These are phyloP conservation scores for Pichia norvegensis DNA, from an alignment of 1,139 yeast genomes.

Conservation along the genomic window DNA sequence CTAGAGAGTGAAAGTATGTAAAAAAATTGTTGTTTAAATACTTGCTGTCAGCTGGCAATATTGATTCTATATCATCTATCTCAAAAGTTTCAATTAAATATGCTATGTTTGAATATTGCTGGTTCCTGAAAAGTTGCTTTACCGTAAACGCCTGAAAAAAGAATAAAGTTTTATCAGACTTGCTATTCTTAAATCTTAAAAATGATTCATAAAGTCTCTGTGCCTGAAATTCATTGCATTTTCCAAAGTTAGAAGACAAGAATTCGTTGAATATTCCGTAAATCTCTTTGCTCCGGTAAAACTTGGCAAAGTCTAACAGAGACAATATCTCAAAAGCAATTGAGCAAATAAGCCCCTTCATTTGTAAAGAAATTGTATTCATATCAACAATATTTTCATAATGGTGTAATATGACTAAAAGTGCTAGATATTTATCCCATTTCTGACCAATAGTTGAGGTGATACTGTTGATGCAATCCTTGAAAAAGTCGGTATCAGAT, in stretches of 20 bases:
- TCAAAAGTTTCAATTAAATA: slow-evolving; percentile 4
- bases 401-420: background rate
- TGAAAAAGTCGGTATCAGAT: background rate
- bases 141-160: slow-evolving; percentile 16
- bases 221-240: slow-evolving; percentile 6
- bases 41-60: background rate
- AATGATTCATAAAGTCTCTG: slow-evolving; percentile 4
- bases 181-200: background rate
- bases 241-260: background rate
- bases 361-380: background rate
- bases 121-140: slow-evolving; percentile 9
- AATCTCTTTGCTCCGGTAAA: background rate
- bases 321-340: slow-evolving; percentile 1
- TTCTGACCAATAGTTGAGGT: background rate
- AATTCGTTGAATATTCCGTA: slow-evolving; percentile 3
- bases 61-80: slow-evolving; percentile 6
- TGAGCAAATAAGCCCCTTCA: slow-evolving; percentile 4
- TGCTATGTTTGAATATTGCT: slow-evolving; percentile 7
- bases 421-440: background rate
- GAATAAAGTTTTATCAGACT: slow-evolving; percentile 4
- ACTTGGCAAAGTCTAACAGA: background rate
- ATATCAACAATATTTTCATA: background rate
- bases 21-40: background rate
- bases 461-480: background rate
- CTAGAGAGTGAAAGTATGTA: slow-evolving; percentile 4